A percentile compares a stretch with the other conserved stretches of the same genome.
Conservation (phyloP, 257 asterid species). For the Solanum piurae region DNA sequence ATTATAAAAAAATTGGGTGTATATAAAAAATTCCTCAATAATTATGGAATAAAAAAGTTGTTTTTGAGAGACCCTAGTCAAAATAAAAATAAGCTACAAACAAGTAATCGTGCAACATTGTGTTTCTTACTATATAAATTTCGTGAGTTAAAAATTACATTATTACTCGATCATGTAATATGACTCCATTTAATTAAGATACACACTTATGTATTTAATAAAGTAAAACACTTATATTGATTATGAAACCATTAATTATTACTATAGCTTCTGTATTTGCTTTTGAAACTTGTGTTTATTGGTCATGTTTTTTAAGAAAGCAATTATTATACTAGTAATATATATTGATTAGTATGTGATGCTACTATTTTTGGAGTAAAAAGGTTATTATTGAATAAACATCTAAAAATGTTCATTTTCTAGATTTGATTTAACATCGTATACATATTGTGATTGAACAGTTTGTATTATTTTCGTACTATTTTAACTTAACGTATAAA, state of each 20-base stretch:
- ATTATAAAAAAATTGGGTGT: no score
- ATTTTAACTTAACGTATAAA: no score
- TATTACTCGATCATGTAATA: background rate
- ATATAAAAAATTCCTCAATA: background rate
- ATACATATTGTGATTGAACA: background rate
- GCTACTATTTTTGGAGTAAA: background rate
- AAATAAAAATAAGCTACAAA: no score
- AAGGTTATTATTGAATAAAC: background rate
- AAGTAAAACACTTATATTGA: background rate
- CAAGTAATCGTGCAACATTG: background rate
- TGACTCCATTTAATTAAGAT: background rate
- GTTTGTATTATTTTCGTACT: background rate
- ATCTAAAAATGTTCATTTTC: background rate
- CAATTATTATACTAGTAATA: background rate
- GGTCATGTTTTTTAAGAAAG: background rate
- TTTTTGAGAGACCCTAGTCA: rapidly evolving
- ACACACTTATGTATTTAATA: background rate
- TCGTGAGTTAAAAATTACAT: background rate
- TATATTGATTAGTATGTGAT: background rate
- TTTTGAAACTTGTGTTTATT: background rate
- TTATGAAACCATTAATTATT: background rate
- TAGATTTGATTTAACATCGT: background rate
- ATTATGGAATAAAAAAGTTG: no score
- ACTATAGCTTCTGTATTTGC: background rate
- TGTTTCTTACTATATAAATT: no score